Base-by-base conservation (phyloP, 2,329 filamentous ascomycete species). In the Geoglossum cookeanum region DNA sequence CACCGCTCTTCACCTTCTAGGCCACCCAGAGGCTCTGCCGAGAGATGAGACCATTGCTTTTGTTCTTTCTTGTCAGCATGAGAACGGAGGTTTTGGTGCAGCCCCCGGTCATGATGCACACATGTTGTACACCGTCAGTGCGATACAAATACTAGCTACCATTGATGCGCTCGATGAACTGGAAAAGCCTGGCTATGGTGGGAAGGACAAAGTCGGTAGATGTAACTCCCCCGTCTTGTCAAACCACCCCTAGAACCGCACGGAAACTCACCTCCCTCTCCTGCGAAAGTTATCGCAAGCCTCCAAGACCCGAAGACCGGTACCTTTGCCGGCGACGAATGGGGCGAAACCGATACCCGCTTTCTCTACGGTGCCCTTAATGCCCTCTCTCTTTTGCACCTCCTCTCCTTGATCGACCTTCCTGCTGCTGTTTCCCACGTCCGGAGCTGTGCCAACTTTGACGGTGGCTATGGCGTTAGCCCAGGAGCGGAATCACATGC, bases 71-170 rank as follows among this genome's bases (percentile, higher is more conserved):
- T 98, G 92, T 64, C 84, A 95, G 72, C 84, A 89, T 67, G 81
- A 87, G 0, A 86, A 77, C 66, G 92, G 92, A 54, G 92, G 92
- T 13, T 97, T 98, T 67, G 90, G 90, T 53, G 90, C 92, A 57
- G 90, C 91, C 11, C 92, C 92, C 0, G 86, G 87, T 4, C 92
- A 98, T 68, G 92, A 98, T 72, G 82, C 91, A 30, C 92, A 98
- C 69, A 87, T 98, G 80, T 79, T 97, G 56, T 96, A 91, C 68
- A 98, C 92, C 57, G 86, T 92, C 67, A 96, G 89, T 71, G 90
- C 87, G 56, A 84, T 98, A 64, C 92, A 98, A 73, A 89, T 96
- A 63, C 77, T 98, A 55, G 87, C 86, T 62, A 88, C 85, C 66
- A 73, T 94, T 32, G 85, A 95, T 71, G 92, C 85, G 32, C 76